Evolutionary conservation across 202 grass and related monocot genomes (phyloP).

Genomic region (Schoenoplectus tabernaemontani): DNA sequence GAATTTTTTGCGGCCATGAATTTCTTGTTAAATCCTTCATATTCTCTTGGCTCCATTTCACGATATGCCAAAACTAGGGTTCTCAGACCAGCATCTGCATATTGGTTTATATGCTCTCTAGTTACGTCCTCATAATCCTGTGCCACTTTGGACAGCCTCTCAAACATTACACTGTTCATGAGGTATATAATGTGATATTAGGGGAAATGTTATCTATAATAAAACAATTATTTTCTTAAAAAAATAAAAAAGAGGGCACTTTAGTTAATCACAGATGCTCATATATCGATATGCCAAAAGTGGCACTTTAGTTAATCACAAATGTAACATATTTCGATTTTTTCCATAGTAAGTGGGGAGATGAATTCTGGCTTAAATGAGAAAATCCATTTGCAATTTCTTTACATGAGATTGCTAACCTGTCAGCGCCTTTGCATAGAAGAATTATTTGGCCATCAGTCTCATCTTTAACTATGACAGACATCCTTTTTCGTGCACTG

Average conservation of each 20-base stretch:
- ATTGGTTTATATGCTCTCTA: constrained; percentile 77
- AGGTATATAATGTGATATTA: constrained; percentile 26
- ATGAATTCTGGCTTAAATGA: not conserved
- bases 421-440: constrained; percentile 89
- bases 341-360: too few species aligned
- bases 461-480: constrained; percentile 77
- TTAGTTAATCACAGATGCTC: not conserved
- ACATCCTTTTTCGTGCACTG: constrained; percentile 85
- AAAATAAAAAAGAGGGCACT: not conserved
- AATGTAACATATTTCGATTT: too few species aligned
- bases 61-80: constrained; percentile 87
- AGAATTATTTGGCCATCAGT: constrained; percentile 75
- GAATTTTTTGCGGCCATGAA: constrained; percentile 60
- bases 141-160: constrained; percentile 48
- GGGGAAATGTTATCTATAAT: not conserved
- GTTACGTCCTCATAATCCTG: constrained; percentile 64
- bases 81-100: constrained; percentile 91
- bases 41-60: constrained; percentile 64
- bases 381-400: constrained; percentile 15
- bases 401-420: constrained; percentile 37
- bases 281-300: too few species aligned
- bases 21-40: constrained; percentile 48
- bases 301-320: too few species aligned
- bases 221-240: not conserved
- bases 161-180: constrained; percentile 83